phyloP scores from a whole-genome alignment of 1,139 yeast species.

The Zygosaccharomyces pseudobailii region DNA sequence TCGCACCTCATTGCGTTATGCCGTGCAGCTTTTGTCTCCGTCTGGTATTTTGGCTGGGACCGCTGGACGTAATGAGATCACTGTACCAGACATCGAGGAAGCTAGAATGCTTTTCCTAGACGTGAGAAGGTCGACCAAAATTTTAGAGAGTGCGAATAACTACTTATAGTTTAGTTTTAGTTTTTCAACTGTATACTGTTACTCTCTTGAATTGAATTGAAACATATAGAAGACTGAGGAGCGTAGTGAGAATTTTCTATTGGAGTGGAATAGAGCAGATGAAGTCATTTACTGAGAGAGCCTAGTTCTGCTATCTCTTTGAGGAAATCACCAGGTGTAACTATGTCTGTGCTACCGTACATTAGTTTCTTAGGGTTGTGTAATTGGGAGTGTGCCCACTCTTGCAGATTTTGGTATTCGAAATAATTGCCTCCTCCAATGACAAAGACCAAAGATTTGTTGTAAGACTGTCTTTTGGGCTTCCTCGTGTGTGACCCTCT shows the following conservation, averaged over 20 bases:
- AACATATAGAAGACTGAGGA: too few relatives aligned
- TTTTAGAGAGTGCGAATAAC: conserved; percentile 47
- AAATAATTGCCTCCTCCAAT: conserved; percentile 96
- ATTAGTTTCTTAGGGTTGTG: conserved; percentile 47
- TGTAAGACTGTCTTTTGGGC: conserved; percentile 78
- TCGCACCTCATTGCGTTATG: conserved; percentile 79
- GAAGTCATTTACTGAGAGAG: conserved; percentile 4
- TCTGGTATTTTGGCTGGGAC: conserved; percentile 78
- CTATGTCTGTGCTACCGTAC: conserved; percentile 82
- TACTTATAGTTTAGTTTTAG: conserved; percentile 22
- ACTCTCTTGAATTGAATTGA: background rate
- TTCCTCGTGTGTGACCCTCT: conserved; percentile 88
- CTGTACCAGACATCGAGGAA: conserved; percentile 73
- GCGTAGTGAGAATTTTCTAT: too few relatives aligned
- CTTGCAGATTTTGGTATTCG: conserved; percentile 91
- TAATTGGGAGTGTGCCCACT: conserved; percentile 57
- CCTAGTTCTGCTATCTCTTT: conserved; percentile 62
- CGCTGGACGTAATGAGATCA: conserved; percentile 67
- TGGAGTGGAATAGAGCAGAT: background rate
- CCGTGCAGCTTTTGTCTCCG: conserved; percentile 86
- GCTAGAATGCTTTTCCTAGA: conserved; percentile 83
- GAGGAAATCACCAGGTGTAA: conserved; percentile 73
- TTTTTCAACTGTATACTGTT: background rate
- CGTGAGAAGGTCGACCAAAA: conserved; percentile 76
- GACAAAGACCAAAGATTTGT: conserved; percentile 80